Evolutionary conservation across 2,329 filamentous ascomycete genomes (phyloP).

Genomic region (Botrytis squamosa): DNA sequence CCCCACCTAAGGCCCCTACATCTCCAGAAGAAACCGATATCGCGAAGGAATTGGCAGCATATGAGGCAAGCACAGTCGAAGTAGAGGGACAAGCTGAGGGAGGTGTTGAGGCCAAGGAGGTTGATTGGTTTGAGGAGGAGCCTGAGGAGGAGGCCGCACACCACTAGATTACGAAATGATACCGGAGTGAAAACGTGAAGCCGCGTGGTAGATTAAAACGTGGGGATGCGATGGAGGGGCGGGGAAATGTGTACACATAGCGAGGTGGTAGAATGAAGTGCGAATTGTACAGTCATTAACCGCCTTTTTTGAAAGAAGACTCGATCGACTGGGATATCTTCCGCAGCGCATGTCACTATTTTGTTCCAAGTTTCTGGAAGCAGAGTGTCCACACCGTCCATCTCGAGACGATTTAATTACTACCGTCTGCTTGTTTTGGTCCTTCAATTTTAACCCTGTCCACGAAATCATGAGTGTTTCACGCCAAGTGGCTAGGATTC

Average conservation of each 20-base stretch:
- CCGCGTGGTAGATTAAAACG: conserved; percentile 11
- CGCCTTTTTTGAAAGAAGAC: conserved; percentile 6
- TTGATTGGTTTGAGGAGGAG: conserved; percentile 84
- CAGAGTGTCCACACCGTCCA: not conserved
- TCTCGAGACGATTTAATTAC: not conserved
- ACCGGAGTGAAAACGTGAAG: not conserved
- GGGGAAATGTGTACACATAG: conserved; percentile 22
- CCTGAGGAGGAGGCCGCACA: conserved; percentile 47
- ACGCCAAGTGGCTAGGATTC: conserved; percentile 2
- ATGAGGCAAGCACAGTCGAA: conserved; percentile 92
- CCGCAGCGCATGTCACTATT: not conserved
- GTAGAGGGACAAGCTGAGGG: conserved; percentile 79
- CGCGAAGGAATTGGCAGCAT: conserved; percentile 85
- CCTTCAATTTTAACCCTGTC: not conserved
- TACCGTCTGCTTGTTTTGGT: not conserved
- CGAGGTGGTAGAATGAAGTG: conserved; percentile 19
- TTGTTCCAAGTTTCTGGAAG: not conserved
- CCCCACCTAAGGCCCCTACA: conserved; percentile 72
- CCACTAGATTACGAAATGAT: conserved; percentile 32
- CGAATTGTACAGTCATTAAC: conserved; percentile 12
- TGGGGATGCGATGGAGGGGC: not conserved
- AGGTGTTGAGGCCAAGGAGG: conserved; percentile 55
- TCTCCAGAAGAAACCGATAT: conserved; percentile 95
- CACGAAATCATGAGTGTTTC: not conserved
- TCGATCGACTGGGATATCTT: not conserved